Percentiles rank a stretch among this genome's conserved stretches.
Conservation (phyloP, 2,329 filamentous ascomycete genomes). For the Beauveria medogensis region DNA sequence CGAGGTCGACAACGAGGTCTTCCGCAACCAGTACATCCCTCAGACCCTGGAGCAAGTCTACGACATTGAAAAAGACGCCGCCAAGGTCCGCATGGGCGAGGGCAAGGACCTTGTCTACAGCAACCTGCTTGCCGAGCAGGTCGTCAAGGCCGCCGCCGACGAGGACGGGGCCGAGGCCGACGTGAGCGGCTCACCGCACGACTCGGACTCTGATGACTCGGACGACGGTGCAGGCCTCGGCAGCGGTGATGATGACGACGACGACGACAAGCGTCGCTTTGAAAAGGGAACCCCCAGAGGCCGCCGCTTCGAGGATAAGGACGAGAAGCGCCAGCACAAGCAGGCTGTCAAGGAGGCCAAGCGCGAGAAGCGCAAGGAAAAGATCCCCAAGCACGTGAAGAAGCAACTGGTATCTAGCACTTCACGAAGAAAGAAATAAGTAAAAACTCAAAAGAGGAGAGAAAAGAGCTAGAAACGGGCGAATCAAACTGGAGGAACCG, state of each 20-base stretch:
- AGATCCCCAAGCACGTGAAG: slow-evolving; percentile 95
- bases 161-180: slow-evolving; percentile 27
- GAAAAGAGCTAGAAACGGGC: slow-evolving; percentile 6
- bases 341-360: slow-evolving; percentile 90
- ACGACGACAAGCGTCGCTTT: slow-evolving; percentile 42
- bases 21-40: slow-evolving; percentile 92
- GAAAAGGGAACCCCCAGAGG: slow-evolving; percentile 65
- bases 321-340: slow-evolving; percentile 76
- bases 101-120: slow-evolving; percentile 76
- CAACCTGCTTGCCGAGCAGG: slow-evolving; percentile 68
- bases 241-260: slow-evolving; percentile 30
- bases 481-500: not conserved
- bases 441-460: not conserved
- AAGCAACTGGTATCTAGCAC: slow-evolving; percentile 68
- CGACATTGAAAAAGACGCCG: slow-evolving; percentile 85
- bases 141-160: slow-evolving; percentile 33
- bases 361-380: slow-evolving; percentile 83
- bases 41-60: slow-evolving; percentile 95
- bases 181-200: slow-evolving; percentile 25
- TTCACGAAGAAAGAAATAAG: slow-evolving; percentile 53
- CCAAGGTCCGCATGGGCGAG: slow-evolving; percentile 64
- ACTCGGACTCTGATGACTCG: slow-evolving; percentile 20
- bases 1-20: slow-evolving; percentile 83
- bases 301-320: slow-evolving; percentile 84
- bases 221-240: slow-evolving; percentile 38